Evolutionary conservation across 768 basidiomycete genomes (phyloP).

Genomic region (Tulasnella sp.): DNA sequence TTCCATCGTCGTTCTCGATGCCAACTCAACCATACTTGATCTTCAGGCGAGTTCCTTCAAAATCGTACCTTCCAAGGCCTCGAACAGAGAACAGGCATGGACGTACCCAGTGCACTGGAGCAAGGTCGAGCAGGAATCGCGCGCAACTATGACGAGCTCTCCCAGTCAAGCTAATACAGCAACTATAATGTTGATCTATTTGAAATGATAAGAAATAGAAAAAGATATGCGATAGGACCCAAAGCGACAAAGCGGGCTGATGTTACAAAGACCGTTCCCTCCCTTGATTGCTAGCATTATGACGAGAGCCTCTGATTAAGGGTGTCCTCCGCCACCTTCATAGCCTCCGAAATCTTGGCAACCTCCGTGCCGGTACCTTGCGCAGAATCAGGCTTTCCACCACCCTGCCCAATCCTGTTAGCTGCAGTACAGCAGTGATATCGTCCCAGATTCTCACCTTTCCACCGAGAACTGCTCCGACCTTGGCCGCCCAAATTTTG

Average conservation of each 20-base stretch:
- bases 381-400: constrained; percentile 89
- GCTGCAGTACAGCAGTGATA: not conserved
- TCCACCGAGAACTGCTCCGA: constrained; percentile 78
- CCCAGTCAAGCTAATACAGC: not conserved
- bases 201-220: constrained; percentile 11
- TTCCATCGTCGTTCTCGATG: constrained; percentile 23
- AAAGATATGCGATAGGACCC: not conserved
- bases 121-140: constrained; percentile 90
- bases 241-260: not conserved
- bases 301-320: constrained; percentile 2
- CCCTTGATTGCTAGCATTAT: not conserved
- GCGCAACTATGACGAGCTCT: constrained; percentile 67
- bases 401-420: constrained; percentile 55
- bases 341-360: constrained; percentile 61
- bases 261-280: not conserved
- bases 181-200: constrained; percentile 3
- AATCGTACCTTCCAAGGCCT: constrained; percentile 74
- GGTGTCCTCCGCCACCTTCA: constrained; percentile 49
- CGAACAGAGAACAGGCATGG: constrained; percentile 70
- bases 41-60: constrained; percentile 64
- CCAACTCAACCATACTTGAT: not conserved
- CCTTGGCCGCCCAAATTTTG: constrained; percentile 78
- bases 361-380: constrained; percentile 80
- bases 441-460: constrained; percentile 55
- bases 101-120: constrained; percentile 75